Conservation (phyloP, 139 green algal genomes). For the Klebsormidium nitens region DNA sequence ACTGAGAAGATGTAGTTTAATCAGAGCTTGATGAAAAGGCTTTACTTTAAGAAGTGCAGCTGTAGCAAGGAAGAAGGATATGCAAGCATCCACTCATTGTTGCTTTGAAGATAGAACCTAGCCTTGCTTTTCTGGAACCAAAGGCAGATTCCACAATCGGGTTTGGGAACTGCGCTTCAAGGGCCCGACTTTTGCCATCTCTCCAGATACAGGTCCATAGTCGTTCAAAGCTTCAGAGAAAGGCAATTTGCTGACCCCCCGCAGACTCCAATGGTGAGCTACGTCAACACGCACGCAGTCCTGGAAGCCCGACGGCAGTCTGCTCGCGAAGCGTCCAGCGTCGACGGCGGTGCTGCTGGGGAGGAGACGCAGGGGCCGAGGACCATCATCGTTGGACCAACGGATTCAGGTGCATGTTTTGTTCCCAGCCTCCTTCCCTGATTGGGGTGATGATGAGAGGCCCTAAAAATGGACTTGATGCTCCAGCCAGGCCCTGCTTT, state of each 20-base stretch:
- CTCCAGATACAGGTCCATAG: background rate
- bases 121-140: background rate
- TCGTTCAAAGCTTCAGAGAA: slow-evolving; percentile 55
- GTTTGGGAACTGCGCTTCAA: background rate
- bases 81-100: background rate
- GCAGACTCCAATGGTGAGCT: slow-evolving; percentile 75
- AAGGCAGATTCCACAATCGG: background rate
- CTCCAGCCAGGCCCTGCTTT: too few species aligned
- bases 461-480: too few species aligned
- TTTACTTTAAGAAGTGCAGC: too few species aligned
- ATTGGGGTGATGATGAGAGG: too few species aligned
- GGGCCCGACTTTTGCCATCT: background rate
- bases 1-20: too few species aligned
- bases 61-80: background rate
- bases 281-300: slow-evolving; percentile 70
- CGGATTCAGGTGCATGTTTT: too few species aligned
- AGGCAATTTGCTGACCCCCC: slow-evolving; percentile 1
- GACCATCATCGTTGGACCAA: slow-evolving; percentile 72
- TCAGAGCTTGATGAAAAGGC: too few species aligned
- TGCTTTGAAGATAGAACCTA: background rate
- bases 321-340: slow-evolving; percentile 6
- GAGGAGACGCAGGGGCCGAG: slow-evolving; percentile 45
- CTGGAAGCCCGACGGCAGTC: slow-evolving; percentile 21
- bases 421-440: too few species aligned
- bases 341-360: background rate